Conservation (phyloP, 768 basidiomycete genomes). For the Leccinum boreale region DNA sequence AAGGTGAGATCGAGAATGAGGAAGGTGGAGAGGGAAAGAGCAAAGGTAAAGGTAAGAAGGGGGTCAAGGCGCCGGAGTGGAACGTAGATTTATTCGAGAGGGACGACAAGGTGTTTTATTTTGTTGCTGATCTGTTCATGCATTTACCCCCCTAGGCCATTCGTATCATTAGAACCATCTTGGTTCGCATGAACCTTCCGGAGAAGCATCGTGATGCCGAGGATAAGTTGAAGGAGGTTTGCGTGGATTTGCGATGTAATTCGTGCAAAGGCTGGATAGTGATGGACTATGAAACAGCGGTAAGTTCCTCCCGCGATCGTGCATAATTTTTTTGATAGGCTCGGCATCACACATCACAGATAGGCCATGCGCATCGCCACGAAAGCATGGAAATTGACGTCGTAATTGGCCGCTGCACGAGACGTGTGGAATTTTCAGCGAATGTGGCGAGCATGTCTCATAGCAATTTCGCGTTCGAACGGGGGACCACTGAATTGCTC, state of each 20-base stretch:
- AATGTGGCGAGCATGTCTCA: not conserved
- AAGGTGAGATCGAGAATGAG: not conserved
- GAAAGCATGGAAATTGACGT: constrained; percentile 44
- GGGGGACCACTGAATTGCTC: constrained; percentile 20
- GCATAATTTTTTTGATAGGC: not conserved
- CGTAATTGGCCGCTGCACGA: not conserved
- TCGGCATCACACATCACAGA: constrained; percentile 34
- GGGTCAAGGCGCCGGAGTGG: constrained; percentile 39
- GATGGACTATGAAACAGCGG: constrained; percentile 47
- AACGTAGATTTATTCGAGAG: constrained; percentile 49
- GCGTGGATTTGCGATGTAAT: constrained; percentile 40
- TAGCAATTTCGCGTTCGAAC: constrained; percentile 16
- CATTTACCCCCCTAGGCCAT: constrained; percentile 40
- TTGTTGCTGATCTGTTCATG: not conserved
- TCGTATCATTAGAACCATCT: constrained; percentile 37
- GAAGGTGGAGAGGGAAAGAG: constrained; percentile 21
- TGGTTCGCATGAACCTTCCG: constrained; percentile 30
- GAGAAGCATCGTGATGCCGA: constrained; percentile 30
- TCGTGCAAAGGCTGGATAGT: constrained; percentile 49
- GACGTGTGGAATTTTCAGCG: not conserved
- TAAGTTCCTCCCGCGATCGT: constrained; percentile 24
- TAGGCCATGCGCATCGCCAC: constrained; percentile 65
- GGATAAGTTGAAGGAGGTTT: constrained; percentile 21
- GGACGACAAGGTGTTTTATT: constrained; percentile 49
- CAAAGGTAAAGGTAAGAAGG: not conserved